Conservation (phyloP, 164 flowering plant genomes). For the Liriodendron chinense region DNA sequence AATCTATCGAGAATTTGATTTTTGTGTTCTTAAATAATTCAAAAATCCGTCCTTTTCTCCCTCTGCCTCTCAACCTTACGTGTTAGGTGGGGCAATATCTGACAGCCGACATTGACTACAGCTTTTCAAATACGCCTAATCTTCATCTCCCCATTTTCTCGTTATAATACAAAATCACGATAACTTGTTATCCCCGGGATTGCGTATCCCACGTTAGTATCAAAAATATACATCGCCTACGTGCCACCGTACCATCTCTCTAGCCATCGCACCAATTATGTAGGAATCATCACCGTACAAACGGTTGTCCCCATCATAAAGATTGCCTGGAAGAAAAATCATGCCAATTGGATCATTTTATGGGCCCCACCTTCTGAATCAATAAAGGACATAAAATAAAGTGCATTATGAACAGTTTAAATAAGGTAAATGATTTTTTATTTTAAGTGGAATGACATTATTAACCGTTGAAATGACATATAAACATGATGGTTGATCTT, state of each 20-base stretch:
- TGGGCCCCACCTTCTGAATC: neutral
- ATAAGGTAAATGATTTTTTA: too few species aligned
- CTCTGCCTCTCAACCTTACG: neutral
- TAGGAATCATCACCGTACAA: neutral
- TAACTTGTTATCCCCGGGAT: neutral
- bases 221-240: neutral
- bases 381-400: too few species aligned
- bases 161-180: neutral
- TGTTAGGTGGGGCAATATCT: neutral
- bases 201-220: neutral
- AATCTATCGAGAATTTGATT: neutral
- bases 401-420: too few species aligned
- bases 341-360: neutral
- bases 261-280: too few species aligned
- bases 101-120: slow-evolving; percentile 4
- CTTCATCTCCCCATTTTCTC: neutral
- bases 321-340: neutral
- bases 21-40: too few species aligned
- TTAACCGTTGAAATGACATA: too few species aligned
- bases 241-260: neutral
- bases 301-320: neutral
- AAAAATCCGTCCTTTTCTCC: neutral
- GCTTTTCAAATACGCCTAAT: neutral
- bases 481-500: too few species aligned
- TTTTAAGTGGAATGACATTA: too few species aligned